Conservation (phyloP, 345 rosid species). For the Cardamine occulta region DNA sequence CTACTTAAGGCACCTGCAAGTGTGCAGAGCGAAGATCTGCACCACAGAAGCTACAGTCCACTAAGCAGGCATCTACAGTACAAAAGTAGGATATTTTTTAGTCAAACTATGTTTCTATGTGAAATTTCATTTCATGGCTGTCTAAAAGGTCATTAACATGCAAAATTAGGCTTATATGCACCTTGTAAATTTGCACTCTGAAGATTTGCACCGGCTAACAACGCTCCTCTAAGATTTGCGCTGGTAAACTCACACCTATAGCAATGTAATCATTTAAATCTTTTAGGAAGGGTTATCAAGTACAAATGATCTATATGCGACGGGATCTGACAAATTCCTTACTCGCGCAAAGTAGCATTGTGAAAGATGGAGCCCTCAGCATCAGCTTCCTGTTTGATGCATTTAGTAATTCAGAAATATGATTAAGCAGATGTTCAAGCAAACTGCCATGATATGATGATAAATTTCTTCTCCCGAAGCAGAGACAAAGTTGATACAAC, state of each 20-base stretch:
- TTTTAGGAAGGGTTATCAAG: background rate
- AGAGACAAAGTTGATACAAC: slow-evolving; percentile 8
- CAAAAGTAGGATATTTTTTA: background rate
- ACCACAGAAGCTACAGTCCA: slow-evolving; percentile 85
- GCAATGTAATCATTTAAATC: slow-evolving; percentile 32
- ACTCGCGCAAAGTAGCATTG: slow-evolving; percentile 95
- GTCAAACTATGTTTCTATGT: slow-evolving; percentile 2
- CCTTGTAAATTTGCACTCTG: slow-evolving; percentile 98
- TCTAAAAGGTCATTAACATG: slow-evolving; percentile 14
- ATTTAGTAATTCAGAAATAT: slow-evolving; percentile 34
- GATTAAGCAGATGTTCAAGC: slow-evolving; percentile 7
- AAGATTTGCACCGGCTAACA: slow-evolving; percentile 86
- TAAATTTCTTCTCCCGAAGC: background rate
- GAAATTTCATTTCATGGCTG: background rate
- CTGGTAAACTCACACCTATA: slow-evolving; percentile 90
- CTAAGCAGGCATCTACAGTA: slow-evolving; percentile 81
- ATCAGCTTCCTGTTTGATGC: slow-evolving; percentile 67
- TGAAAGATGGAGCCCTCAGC: slow-evolving; percentile 82
- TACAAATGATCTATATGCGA: background rate
- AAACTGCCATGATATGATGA: slow-evolving; percentile 9
- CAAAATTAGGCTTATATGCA: slow-evolving; percentile 29
- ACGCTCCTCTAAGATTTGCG: slow-evolving; percentile 87
- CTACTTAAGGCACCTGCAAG: slow-evolving; percentile 68
- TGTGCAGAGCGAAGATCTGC: slow-evolving; percentile 92
- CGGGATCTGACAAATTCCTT: slow-evolving; percentile 45